A percentile compares a stretch with the other conserved stretches of the same genome.
Evolutionary conservation across 495 filamentous ascomycete species (phyloP).

Genomic region (Daldinia childiae): DNA sequence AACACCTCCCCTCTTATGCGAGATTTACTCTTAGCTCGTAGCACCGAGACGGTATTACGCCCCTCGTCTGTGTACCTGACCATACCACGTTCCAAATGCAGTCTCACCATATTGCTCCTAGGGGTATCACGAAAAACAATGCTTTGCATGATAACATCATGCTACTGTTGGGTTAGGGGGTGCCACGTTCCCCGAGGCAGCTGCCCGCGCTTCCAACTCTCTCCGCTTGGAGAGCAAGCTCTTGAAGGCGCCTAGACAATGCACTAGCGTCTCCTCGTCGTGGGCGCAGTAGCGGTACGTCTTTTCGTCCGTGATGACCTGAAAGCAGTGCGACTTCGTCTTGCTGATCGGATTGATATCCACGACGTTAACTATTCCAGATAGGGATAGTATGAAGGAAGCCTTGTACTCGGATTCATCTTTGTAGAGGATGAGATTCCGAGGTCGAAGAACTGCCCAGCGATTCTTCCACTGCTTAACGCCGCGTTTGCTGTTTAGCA

Average conservation of each 20-base stretch:
- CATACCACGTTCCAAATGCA: constrained; percentile 32
- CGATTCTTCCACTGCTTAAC: constrained; percentile 94
- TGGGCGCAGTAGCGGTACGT: constrained; percentile 85
- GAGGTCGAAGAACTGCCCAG: constrained; percentile 91
- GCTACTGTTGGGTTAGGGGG: constrained; percentile 12
- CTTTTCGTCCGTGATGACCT: constrained; percentile 94
- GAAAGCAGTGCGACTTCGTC: constrained; percentile 86
- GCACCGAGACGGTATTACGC: constrained; percentile 33
- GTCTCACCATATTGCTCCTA: constrained; percentile 29
- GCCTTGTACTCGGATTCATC: constrained; percentile 91
- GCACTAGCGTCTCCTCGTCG: constrained; percentile 83
- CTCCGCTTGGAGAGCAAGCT: constrained; percentile 81
- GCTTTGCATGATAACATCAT: constrained; percentile 16
- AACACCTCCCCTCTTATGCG: constrained; percentile 1
- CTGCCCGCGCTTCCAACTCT: constrained; percentile 57
- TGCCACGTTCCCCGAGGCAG: constrained; percentile 40
- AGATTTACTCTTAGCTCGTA: constrained; percentile 14
- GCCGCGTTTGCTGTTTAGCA: constrained; percentile 84
- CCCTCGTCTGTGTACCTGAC: constrained; percentile 27
- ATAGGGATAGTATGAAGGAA: constrained; percentile 79
- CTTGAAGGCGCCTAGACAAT: constrained; percentile 89
- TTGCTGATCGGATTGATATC: constrained; percentile 89
- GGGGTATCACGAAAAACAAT: constrained; percentile 42
- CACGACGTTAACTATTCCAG: constrained; percentile 86
- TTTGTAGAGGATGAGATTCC: constrained; percentile 91